Conservation (phyloP, 345 rosid species). For the Eutrema japonicum region DNA sequence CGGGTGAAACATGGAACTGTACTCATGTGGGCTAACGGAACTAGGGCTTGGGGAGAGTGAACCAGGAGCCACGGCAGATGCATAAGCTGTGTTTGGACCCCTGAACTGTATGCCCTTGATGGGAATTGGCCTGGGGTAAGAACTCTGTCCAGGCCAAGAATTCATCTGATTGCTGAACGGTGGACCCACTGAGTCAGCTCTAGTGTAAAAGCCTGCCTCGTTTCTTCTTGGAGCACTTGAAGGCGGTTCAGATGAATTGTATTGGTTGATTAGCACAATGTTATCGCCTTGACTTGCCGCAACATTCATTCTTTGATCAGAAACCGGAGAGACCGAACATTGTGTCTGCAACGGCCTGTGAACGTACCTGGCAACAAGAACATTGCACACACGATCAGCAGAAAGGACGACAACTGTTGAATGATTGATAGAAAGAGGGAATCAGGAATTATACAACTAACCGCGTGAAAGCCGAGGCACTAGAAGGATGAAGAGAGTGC, state of each 20-base stretch:
- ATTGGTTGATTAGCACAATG: slow-evolving; percentile 32
- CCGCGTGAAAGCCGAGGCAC: slow-evolving; percentile 89
- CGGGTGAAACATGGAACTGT: slow-evolving; percentile 49
- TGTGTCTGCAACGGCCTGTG: slow-evolving; percentile 54
- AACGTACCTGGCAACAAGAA: slow-evolving; percentile 60
- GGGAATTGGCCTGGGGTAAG: slow-evolving; percentile 55
- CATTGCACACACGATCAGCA: slow-evolving; percentile 29
- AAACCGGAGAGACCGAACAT: slow-evolving; percentile 44
- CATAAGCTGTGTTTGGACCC: slow-evolving; percentile 45
- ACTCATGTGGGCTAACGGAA: slow-evolving; percentile 62
- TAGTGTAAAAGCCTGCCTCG: slow-evolving; percentile 20
- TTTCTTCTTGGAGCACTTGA: slow-evolving; percentile 56
- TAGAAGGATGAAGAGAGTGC: slow-evolving; percentile 65
- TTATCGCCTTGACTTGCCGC: slow-evolving; percentile 33
- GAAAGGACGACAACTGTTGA: slow-evolving; percentile 7
- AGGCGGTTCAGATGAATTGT: slow-evolving; percentile 48
- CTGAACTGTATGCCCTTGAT: slow-evolving; percentile 49
- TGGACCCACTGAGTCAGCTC: slow-evolving; percentile 29
- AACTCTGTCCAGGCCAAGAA: slow-evolving; percentile 51
- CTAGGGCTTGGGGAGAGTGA: slow-evolving; percentile 58
- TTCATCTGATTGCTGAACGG: slow-evolving; percentile 42
- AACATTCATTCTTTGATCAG: slow-evolving; percentile 35
- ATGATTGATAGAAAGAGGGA: not conserved
- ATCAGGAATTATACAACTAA: slow-evolving; percentile 40
- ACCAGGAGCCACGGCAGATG: slow-evolving; percentile 49